Conservation (phyloP, 257 asterid genomes). For the Haberlea rhodopensis region DNA sequence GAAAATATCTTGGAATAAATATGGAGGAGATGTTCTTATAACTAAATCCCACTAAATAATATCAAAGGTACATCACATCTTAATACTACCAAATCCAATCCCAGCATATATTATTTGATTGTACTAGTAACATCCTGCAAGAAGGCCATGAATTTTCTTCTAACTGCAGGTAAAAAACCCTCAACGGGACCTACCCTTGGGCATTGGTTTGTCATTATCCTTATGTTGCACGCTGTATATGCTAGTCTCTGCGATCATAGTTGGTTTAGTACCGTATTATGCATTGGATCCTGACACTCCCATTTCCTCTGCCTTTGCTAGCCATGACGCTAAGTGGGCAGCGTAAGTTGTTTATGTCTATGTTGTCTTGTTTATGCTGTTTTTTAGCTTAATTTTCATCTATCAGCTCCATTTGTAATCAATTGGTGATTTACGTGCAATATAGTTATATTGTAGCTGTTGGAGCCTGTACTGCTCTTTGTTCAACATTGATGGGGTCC, state of each 20-base stretch:
- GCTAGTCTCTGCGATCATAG: conserved; percentile 94
- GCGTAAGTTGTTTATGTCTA: conserved; percentile 56
- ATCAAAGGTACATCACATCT: neutral
- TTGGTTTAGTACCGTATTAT: conserved; percentile 92
- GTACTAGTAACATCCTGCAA: neutral
- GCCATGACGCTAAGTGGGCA: conserved; percentile 84
- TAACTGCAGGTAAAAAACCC: conserved; percentile 80
- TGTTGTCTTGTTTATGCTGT: conserved; percentile 10
- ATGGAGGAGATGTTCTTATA: neutral
- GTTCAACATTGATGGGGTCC: conserved; percentile 96
- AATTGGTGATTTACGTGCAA: conserved; percentile 12
- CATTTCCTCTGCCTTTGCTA: conserved; percentile 87
- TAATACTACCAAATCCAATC: neutral
- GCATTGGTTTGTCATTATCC: conserved; percentile 80
- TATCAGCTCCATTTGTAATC: neutral
- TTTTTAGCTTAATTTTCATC: conserved; percentile 15
- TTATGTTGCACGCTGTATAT: conserved; percentile 80
- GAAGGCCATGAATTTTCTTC: conserved; percentile 1
- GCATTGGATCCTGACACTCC: conserved; percentile 98
- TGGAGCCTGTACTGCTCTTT: conserved; percentile 94
- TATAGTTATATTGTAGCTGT: conserved; percentile 65
- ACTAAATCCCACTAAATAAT: neutral
- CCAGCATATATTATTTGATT: neutral
- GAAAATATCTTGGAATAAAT: neutral
- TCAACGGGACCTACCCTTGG: conserved; percentile 94